Evolutionary conservation across 805 yeast species (phyloP).

Genomic region (Cyberlindnera misumaiensis): DNA sequence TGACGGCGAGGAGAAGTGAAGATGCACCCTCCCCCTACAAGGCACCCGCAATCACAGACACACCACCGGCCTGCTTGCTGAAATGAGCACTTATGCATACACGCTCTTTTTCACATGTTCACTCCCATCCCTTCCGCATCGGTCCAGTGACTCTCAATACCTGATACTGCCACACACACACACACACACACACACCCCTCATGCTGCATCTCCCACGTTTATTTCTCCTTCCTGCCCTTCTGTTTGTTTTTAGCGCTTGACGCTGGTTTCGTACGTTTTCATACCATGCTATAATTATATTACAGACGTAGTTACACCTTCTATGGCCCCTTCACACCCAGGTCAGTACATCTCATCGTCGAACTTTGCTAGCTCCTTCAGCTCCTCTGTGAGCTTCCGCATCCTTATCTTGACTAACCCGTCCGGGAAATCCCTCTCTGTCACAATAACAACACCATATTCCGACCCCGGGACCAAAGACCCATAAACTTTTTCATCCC

Average conservation of each 20-base stretch:
- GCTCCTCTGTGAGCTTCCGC: slow-evolving; percentile 6
- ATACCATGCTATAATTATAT: background rate
- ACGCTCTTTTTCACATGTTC: background rate
- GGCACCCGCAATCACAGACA: too few species aligned
- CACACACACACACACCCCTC: slow-evolving; percentile 1
- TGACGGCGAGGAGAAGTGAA: slow-evolving; percentile 25
- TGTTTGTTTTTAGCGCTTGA: background rate
- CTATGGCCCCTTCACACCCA: background rate
- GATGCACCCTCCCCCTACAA: background rate
- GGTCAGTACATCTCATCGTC: slow-evolving; percentile 5
- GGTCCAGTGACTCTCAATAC: background rate
- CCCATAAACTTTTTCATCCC: slow-evolving; percentile 6
- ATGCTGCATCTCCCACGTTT: background rate
- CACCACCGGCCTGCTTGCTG: background rate
- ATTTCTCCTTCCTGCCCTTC: background rate
- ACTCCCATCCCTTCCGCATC: too few species aligned
- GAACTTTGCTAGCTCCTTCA: slow-evolving; percentile 17
- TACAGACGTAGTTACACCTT: background rate
- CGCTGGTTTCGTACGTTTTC: background rate
- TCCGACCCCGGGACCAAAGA: slow-evolving; percentile 12
- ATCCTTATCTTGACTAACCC: slow-evolving; percentile 18
- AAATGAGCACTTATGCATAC: background rate
- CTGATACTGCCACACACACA: background rate
- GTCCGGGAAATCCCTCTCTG: slow-evolving; percentile 20
- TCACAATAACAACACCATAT: slow-evolving; percentile 15